Percentiles rank a stretch among this genome's conserved stretches.
Conservation (phyloP, 768 basidiomycete species). For the Boletus sensibilis region DNA sequence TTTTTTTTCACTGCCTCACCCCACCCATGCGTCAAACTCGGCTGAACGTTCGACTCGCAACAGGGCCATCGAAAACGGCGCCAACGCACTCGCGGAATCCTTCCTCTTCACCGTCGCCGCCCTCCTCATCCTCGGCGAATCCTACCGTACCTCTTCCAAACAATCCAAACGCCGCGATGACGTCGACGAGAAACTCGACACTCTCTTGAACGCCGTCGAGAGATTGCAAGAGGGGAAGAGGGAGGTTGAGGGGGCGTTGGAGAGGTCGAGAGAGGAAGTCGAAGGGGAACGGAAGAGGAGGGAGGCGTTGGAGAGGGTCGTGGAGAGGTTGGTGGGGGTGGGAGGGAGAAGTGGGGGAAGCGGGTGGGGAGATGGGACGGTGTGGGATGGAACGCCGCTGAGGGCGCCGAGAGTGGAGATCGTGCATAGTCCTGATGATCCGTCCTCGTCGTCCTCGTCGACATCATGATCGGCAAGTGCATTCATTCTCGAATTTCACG, state of each 20-base stretch:
- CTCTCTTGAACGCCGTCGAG: constrained; percentile 46
- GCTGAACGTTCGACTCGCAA: fast-evolving
- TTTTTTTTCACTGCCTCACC: too few relatives aligned
- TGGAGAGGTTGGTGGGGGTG: constrained; percentile 68
- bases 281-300: constrained; percentile 40
- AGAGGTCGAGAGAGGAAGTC: constrained; percentile 44
- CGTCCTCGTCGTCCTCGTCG: not conserved
- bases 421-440: constrained; percentile 11
- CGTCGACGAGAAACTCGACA: constrained; percentile 71
- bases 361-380: constrained; percentile 55
- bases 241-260: constrained; percentile 43
- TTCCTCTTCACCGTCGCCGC: constrained; percentile 81
- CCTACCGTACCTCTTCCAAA: constrained; percentile 70
- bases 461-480: constrained; percentile 4
- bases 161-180: constrained; percentile 67
- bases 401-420: constrained; percentile 44
- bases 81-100: constrained; percentile 80
- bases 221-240: constrained; percentile 44
- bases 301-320: constrained; percentile 62
- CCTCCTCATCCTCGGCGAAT: constrained; percentile 69
- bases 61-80: constrained; percentile 84
- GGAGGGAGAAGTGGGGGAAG: constrained; percentile 55
- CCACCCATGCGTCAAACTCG: too few relatives aligned
- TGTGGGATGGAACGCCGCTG: constrained; percentile 57
- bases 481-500: not conserved